A percentile compares a stretch with the other conserved stretches of the same genome.
These are phyloP conservation scores for Neurospora cerealis DNA, from an alignment of 495 filamentous ascomycete genomes.

Conservation along the genomic window DNA sequence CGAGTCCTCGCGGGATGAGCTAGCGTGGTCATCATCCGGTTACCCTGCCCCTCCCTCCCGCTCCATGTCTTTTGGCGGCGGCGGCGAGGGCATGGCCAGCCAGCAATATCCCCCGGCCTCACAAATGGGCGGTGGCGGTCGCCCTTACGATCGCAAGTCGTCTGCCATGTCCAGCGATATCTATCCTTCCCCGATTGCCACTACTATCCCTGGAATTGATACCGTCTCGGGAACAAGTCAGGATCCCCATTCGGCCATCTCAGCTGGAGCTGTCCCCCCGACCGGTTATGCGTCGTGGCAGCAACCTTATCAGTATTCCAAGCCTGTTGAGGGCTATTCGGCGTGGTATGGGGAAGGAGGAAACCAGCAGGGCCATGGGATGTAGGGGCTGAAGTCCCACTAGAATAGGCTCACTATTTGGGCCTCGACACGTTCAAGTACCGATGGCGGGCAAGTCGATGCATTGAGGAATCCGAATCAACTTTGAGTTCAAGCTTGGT, in stretches of 20 bases:
- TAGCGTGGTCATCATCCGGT: slow-evolving; percentile 22
- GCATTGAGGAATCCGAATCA: neutral
- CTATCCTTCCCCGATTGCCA: slow-evolving; percentile 28
- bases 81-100: slow-evolving; percentile 24
- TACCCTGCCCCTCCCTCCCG: slow-evolving; percentile 30
- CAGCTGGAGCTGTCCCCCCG: slow-evolving; percentile 30
- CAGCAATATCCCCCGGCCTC: slow-evolving; percentile 25
- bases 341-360: slow-evolving; percentile 33
- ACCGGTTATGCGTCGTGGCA: slow-evolving; percentile 34
- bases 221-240: slow-evolving; percentile 25
- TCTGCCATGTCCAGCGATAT: slow-evolving; percentile 23
- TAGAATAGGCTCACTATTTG: neutral
- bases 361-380: slow-evolving; percentile 10
- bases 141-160: slow-evolving; percentile 27
- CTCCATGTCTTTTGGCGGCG: slow-evolving; percentile 35
- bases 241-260: slow-evolving; percentile 26
- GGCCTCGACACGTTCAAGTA: neutral
- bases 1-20: slow-evolving; percentile 23
- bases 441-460: neutral
- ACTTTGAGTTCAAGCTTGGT: neutral
- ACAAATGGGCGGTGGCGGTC: slow-evolving; percentile 17
- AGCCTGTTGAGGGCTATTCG: slow-evolving; percentile 24
- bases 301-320: slow-evolving; percentile 33
- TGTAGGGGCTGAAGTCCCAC: neutral
- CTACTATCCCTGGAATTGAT: slow-evolving; percentile 29